These are phyloP conservation scores for Nissolia schottii DNA, from an alignment of 306 rosid species.

Conservation along the genomic window DNA sequence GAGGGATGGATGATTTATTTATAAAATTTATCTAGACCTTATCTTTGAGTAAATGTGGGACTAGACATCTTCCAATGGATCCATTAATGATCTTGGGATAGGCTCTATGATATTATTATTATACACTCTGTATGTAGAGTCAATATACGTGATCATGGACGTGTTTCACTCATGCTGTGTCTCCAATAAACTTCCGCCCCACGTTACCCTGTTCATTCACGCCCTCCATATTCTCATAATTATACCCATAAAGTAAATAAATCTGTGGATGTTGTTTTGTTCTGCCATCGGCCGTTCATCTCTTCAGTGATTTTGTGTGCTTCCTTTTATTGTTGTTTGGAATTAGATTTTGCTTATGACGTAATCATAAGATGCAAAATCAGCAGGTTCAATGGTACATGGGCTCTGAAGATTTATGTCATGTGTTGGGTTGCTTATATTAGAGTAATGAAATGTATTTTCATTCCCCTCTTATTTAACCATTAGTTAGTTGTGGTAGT, in stretches of 20 bases:
- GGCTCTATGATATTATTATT: too few relatives aligned
- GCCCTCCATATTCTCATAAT: background rate
- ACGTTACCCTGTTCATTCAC: background rate
- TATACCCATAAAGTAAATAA: background rate
- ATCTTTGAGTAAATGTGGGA: too few relatives aligned
- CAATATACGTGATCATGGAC: slow-evolving; percentile 11
- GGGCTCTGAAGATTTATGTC: background rate
- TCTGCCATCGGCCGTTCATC: background rate
- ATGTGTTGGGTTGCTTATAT: too few relatives aligned
- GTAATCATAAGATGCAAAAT: background rate
- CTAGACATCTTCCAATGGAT: too few relatives aligned
- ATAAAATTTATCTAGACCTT: too few relatives aligned
- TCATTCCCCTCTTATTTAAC: too few relatives aligned
- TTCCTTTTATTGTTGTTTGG: background rate
- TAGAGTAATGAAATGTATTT: too few relatives aligned
- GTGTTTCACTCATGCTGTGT: background rate
- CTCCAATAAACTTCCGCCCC: background rate
- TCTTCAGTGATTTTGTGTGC: background rate
- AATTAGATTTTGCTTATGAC: background rate
- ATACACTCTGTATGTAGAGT: too few relatives aligned
- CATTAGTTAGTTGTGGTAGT: too few relatives aligned
- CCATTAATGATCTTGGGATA: too few relatives aligned
- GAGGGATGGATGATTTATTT: too few relatives aligned
- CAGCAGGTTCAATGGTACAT: background rate
- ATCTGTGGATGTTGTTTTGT: background rate